Base-by-base conservation (phyloP, 345 rosid genomes). In the Eucalyptus cloeziana region DNA sequence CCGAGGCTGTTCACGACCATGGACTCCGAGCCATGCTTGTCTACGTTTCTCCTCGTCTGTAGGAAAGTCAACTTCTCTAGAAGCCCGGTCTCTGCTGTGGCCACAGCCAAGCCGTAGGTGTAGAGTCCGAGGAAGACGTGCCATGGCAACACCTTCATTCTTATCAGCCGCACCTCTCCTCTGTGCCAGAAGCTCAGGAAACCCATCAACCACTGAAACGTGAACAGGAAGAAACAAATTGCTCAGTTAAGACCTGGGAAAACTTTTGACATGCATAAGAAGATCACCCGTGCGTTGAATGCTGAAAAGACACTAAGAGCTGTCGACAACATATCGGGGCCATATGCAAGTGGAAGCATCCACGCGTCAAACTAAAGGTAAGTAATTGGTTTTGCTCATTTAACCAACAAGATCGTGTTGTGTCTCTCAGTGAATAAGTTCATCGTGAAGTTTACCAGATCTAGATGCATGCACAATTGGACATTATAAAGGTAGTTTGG, bases 81-180 rank as follows among this genome's bases (percentile, higher is more conserved):
- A 1, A 96, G 93, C 40, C 99, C 99, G 2, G 99, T 97, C 90
- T 97, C 99, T 0, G 99, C 99, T 0, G 99, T 96, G 47, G 95
- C 96, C 90, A 96, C 95, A 25, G 99, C 99, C 90, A 97, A 90
- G 22, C 94, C 97, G 60, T 96, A 97, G 3, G 97, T 95, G 90
- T 96, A 97, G 86, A 97, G 96, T 47, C 99, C 99, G 33, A 97
- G 93, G 91, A 97, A 96, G 86, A 96, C 86, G 88, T 97, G 99
- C 99, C 99, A 97, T 7, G 99, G 99, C 90, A 97, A 91, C 87
- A 95, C 92, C 88, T 88, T 95, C 19, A 91, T 86, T 92, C 98
- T 95, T 40, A 91, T 93, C 27, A 91, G 62, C 37, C 98, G 90
- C 43, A 86, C 90, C 94, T 96, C 99, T 4, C 96, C 98, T 88